phyloP scores from a whole-genome alignment of 768 basidiomycete genomes.

The Serendipita indica region DNA sequence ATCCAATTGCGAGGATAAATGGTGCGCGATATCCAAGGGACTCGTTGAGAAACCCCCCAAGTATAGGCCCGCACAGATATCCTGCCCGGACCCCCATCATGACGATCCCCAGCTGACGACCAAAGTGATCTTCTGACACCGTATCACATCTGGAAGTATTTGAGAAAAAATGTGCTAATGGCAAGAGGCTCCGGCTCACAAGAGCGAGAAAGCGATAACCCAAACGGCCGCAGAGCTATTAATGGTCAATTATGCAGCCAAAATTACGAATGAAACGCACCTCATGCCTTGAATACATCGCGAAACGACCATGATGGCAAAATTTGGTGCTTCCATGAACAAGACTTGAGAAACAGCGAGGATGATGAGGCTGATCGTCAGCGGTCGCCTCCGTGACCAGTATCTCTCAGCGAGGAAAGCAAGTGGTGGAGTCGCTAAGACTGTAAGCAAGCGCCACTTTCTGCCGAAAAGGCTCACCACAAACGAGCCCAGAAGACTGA shows the following conservation, averaged over 20 bases:
- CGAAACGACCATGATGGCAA: slow-evolving; percentile 41
- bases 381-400: slow-evolving; percentile 31
- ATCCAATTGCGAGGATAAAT: slow-evolving; percentile 37
- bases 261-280: slow-evolving; percentile 19
- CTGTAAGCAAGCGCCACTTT: not conserved
- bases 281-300: slow-evolving; percentile 43
- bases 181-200: slow-evolving; percentile 25
- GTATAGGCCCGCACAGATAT: slow-evolving; percentile 14
- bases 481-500: slow-evolving; percentile 42
- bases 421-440: slow-evolving; percentile 40
- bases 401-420: slow-evolving; percentile 41
- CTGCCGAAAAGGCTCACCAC: slow-evolving; percentile 23
- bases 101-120: slow-evolving; percentile 43
- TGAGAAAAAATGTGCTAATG: not conserved
- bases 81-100: slow-evolving; percentile 44
- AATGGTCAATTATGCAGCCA: not conserved
- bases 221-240: slow-evolving; percentile 42
- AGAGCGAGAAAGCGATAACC: slow-evolving; percentile 44
- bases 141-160: slow-evolving; percentile 36
- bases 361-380: slow-evolving; percentile 35
- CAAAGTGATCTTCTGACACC: slow-evolving; percentile 33
- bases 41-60: slow-evolving; percentile 36
- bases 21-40: slow-evolving; percentile 47
- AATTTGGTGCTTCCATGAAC: slow-evolving; percentile 47
- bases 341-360: slow-evolving; percentile 41